Conservation (phyloP, 129 eudicot genomes). For the Ambrosia artemisiifolia region DNA sequence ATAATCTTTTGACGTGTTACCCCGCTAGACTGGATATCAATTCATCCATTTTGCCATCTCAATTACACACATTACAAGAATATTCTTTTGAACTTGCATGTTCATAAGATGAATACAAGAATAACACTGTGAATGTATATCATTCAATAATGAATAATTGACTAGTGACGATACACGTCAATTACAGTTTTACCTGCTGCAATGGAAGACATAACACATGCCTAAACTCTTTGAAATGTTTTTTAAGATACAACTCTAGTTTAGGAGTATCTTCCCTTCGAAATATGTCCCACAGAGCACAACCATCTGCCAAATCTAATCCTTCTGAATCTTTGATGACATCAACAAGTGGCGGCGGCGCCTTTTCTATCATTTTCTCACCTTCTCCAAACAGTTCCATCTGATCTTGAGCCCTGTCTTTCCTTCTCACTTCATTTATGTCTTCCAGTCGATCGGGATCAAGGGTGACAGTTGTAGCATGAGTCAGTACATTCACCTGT, state of each 20-base stretch:
- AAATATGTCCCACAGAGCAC: constrained; percentile 79
- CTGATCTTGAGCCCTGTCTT: constrained; percentile 47
- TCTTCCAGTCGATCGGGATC: background rate
- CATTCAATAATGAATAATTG: background rate
- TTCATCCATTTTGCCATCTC: background rate
- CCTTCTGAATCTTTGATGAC: constrained; percentile 12
- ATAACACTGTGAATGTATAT: background rate
- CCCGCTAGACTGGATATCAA: background rate
- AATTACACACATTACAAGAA: background rate
- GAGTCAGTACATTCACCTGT: constrained; percentile 65
- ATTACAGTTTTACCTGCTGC: constrained; percentile 35
- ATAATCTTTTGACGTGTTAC: background rate
- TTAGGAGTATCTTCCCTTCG: constrained; percentile 63
- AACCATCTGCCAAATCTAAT: constrained; percentile 39
- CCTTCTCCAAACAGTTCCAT: constrained; percentile 25
- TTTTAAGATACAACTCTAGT: constrained; percentile 51
- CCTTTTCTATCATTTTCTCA: background rate
- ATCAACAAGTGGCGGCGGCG: background rate
- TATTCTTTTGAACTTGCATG: background rate
- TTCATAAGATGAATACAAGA: background rate
- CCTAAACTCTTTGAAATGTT: constrained; percentile 55
- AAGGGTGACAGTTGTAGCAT: constrained; percentile 33
- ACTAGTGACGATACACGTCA: background rate
- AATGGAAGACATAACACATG: constrained; percentile 43
- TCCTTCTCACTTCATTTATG: constrained; percentile 23